Conservation (phyloP, 164 flowering plant species). For the Berberis vulgaris region DNA sequence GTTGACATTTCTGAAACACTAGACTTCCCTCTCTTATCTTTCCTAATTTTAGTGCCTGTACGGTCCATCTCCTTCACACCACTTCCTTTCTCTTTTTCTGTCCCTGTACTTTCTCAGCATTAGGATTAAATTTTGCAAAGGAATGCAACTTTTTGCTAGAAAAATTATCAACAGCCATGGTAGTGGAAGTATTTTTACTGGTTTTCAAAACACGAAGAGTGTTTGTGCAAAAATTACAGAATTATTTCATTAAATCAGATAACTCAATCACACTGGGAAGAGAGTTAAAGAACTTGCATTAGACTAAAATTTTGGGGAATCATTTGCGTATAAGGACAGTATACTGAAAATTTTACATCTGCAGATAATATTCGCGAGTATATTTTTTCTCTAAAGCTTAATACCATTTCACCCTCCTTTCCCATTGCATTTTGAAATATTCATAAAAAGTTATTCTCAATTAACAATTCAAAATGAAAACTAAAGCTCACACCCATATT, state of each 20-base stretch:
- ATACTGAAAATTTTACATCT: no score
- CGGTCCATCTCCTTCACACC: conserved; percentile 36
- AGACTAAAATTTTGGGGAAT: neutral
- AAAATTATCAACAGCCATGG: neutral
- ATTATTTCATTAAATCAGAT: no score
- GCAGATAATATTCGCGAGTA: no score
- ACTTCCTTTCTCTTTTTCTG: conserved; percentile 13
- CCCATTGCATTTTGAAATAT: no score
- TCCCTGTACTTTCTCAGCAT: conserved; percentile 1
- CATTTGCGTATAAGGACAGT: neutral
- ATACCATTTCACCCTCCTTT: no score
- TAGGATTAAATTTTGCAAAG: conserved; percentile 38
- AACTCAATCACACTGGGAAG: neutral
- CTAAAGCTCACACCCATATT: no score
- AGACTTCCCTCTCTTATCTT: conserved; percentile 32
- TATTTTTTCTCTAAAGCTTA: no score
- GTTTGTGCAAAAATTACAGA: no score
- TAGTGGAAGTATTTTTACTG: neutral
- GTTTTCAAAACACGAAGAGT: no score
- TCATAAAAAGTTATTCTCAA: no score
- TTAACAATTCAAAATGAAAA: no score
- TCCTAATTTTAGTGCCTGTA: conserved; percentile 19
- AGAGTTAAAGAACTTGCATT: neutral
- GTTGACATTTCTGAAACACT: conserved; percentile 27
- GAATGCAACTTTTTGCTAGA: neutral